phyloP scores from a whole-genome alignment of 495 filamentous ascomycete genomes.

The Penicillium canescens region DNA sequence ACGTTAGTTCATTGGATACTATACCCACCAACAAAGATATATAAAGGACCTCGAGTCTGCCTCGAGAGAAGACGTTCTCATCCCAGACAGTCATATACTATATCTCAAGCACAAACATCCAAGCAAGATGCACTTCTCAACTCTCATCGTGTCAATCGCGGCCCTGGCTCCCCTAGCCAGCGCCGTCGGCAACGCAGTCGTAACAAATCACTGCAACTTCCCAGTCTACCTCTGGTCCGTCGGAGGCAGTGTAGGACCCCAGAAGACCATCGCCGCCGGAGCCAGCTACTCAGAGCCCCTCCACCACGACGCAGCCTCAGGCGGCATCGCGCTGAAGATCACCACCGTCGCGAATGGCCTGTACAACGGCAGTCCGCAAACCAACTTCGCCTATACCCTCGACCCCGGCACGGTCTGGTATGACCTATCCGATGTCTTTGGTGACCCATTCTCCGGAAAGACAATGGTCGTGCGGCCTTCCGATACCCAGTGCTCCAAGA shows the following conservation, averaged over 20 bases:
- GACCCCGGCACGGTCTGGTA: conserved; percentile 53
- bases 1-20: not conserved
- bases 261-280: conserved; percentile 40
- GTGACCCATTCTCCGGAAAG: conserved; percentile 53
- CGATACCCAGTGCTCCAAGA: conserved; percentile 40
- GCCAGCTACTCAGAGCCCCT: conserved; percentile 41
- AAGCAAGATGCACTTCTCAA: conserved; percentile 34
- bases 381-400: conserved; percentile 55
- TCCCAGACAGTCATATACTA: not conserved
- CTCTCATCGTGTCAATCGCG: conserved; percentile 22
- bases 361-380: conserved; percentile 53
- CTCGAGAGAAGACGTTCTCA: not conserved
- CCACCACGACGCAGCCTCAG: conserved; percentile 48
- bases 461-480: conserved; percentile 40
- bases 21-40: conserved; percentile 5
- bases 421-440: conserved; percentile 57
- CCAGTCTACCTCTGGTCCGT: conserved; percentile 59
- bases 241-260: conserved; percentile 40
- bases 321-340: conserved; percentile 58
- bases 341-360: conserved; percentile 50
- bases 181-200: conserved; percentile 52
- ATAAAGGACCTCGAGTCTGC: conserved; percentile 1
- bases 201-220: conserved; percentile 50
- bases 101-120: not conserved
- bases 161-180: conserved; percentile 31